phyloP scores from a whole-genome alignment of 495 filamentous ascomycete species.

The Clavariopsis aquatica region DNA sequence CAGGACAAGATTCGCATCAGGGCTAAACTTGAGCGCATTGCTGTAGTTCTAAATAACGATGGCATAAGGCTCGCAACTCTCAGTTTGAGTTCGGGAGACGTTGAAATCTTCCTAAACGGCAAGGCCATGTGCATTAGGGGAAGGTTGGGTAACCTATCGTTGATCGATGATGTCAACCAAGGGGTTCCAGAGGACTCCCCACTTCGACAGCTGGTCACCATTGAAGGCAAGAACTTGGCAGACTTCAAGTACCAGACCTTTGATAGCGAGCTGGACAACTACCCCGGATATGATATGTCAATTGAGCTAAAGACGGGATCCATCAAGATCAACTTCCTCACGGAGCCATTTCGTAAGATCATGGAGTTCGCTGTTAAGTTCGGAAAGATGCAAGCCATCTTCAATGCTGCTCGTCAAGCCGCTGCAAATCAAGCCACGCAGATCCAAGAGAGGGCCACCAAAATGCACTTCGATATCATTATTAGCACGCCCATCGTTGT shows the following conservation, averaged over 20 bases:
- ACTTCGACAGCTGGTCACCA: slow-evolving; percentile 84
- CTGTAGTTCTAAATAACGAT: slow-evolving; percentile 96
- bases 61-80: slow-evolving; percentile 91
- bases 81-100: slow-evolving; percentile 85
- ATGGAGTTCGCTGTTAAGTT: slow-evolving; percentile 97
- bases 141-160: slow-evolving; percentile 78
- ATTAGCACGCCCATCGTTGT: slow-evolving; percentile 94
- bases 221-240: slow-evolving; percentile 93
- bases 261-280: slow-evolving; percentile 68
- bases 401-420: slow-evolving; percentile 93
- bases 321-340: slow-evolving; percentile 92
- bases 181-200: slow-evolving; percentile 78
- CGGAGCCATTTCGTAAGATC: slow-evolving; percentile 97
- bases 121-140: slow-evolving; percentile 82
- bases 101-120: slow-evolving; percentile 84
- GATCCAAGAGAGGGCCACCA: slow-evolving; percentile 82
- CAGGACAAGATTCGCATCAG: slow-evolving; percentile 76
- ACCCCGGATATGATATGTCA: slow-evolving; percentile 94
- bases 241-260: slow-evolving; percentile 98
- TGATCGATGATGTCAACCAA: slow-evolving; percentile 93
- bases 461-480: slow-evolving; percentile 89
- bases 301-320: slow-evolving; percentile 87
- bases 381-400: slow-evolving; percentile 98
- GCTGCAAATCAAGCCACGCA: slow-evolving; percentile 93
- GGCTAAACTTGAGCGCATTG: slow-evolving; percentile 87